Evolutionary conservation across 768 basidiomycete species (phyloP), one percentile per base, ranked within the genome.

Genomic region (Mycena vitilis): DNA sequence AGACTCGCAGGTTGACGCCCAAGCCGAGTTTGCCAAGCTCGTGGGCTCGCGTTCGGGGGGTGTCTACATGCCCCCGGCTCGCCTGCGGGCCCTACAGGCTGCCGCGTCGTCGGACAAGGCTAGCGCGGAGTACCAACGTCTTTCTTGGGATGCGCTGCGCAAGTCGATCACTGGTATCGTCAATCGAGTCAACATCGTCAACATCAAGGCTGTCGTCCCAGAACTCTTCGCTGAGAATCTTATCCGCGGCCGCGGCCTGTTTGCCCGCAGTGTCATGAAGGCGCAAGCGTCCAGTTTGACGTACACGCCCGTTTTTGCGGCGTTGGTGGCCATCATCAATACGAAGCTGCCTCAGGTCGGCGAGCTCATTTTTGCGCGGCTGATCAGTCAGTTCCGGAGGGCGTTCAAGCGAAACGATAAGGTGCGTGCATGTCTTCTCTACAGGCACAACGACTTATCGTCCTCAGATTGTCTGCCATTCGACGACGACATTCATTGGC

Each of bases 81-180:
- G 96, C 30, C 83, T 99, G 45, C 88, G 96, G 53, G 96, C 95
- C 0, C 86, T 99, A 79, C 95, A 96, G 74, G 91, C 88, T 51
- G 93, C 92, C 37, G 95, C 95, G 10, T 80, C 88, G 8, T 81
- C 85, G 69, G 95, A 98, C 84, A 96, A 96, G 82, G 83, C 85
- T 54, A 92, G 93, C 66, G 74, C 91, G 22, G 96, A 98, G 81
- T 99, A 93, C 80, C 98, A 99, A 80, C 88, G 98, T 12, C 81
- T 99, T 66, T 94, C 95, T 12, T 99, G 98, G 98, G 98, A 99
- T 76, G 98, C 98, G 2, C 82, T 99, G 67, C 91, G 96, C 77
- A 99, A 99, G 81, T 94, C 92, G 58, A 93, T 99, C 75, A 99
- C 98, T 36, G 98, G 98, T 95, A 92, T 99, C 73, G 97, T 99